Evolutionary conservation across 805 yeast species (phyloP).

Genomic region (Dipodascopsis tothii): DNA sequence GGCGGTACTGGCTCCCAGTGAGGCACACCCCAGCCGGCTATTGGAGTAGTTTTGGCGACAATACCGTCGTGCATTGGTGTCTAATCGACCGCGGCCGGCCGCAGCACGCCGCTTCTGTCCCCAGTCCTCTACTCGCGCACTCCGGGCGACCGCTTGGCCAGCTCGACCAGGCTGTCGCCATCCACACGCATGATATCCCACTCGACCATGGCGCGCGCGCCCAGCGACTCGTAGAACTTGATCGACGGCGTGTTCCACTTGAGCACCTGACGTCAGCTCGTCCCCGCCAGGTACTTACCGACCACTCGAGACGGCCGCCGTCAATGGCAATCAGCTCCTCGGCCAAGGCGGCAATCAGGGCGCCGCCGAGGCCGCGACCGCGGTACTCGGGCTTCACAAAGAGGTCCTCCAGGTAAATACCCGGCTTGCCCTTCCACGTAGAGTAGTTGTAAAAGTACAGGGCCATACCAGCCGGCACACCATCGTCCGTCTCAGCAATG

Average conservation of each 20-base stretch:
- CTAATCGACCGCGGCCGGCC: too few relatives aligned
- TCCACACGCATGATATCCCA: constrained; percentile 23
- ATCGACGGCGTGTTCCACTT: constrained; percentile 24
- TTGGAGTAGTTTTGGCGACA: too few relatives aligned
- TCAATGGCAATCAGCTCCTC: constrained; percentile 16
- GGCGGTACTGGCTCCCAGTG: too few relatives aligned
- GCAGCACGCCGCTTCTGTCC: too few relatives aligned
- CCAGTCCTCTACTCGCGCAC: too few relatives aligned
- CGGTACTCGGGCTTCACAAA: constrained; percentile 21
- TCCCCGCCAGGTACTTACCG: constrained; percentile 6
- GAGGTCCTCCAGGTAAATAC: constrained; percentile 22
- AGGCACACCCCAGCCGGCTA: too few relatives aligned
- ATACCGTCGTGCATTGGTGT: too few relatives aligned
- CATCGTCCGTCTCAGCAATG: constrained; percentile 20
- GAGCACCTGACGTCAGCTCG: constrained; percentile 7
- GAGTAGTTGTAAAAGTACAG: constrained; percentile 23
- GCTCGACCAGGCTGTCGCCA: constrained; percentile 10
- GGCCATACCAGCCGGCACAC: constrained; percentile 30
- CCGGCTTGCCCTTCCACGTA: constrained; percentile 24
- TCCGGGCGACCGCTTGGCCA: constrained; percentile 14
- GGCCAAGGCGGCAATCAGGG: constrained; percentile 19
- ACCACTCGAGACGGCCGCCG: constrained; percentile 23
- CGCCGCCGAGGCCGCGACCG: constrained; percentile 13
- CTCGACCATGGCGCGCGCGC: constrained; percentile 17
- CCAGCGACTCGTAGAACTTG: constrained; percentile 17